These are phyloP conservation scores for Penicillium tannophilum DNA, from an alignment of 495 filamentous ascomycete species.

Conservation along the genomic window DNA sequence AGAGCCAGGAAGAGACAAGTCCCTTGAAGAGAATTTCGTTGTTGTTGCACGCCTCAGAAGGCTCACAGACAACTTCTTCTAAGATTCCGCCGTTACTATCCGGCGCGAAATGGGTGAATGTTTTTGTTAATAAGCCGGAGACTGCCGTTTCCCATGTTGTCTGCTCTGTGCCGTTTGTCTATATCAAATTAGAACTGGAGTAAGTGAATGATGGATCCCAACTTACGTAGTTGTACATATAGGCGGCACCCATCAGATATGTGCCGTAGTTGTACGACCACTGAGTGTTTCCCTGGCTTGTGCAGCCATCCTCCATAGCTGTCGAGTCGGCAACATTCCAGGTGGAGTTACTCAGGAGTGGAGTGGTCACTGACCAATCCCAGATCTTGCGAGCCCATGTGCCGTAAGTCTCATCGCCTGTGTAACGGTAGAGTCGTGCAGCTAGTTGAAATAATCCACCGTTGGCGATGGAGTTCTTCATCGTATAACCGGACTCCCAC, in stretches of 20 bases:
- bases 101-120: constrained; percentile 51
- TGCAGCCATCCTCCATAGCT: constrained; percentile 53
- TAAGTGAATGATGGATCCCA: not conserved
- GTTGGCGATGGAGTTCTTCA: constrained; percentile 73
- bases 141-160: constrained; percentile 54
- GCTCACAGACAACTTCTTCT: constrained; percentile 71
- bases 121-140: constrained; percentile 54
- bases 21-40: constrained; percentile 84
- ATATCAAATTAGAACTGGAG: constrained; percentile 7
- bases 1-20: constrained; percentile 75
- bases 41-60: constrained; percentile 56
- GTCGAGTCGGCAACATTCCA: constrained; percentile 67
- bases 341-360: constrained; percentile 47
- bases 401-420: constrained; percentile 61
- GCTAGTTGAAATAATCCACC: constrained; percentile 71
- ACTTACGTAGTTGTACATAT: constrained; percentile 68
- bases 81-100: constrained; percentile 46
- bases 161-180: constrained; percentile 16
- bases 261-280: constrained; percentile 73
- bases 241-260: constrained; percentile 66
- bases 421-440: constrained; percentile 68
- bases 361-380: constrained; percentile 59
- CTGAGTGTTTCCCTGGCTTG: constrained; percentile 55
- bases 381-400: constrained; percentile 69
- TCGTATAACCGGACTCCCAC: constrained; percentile 53